Evolutionary conservation across 176 grass and related monocot species (phyloP), one percentile per base, ranked within the genome.

Genomic region (Rhynchospora tenuis): DNA sequence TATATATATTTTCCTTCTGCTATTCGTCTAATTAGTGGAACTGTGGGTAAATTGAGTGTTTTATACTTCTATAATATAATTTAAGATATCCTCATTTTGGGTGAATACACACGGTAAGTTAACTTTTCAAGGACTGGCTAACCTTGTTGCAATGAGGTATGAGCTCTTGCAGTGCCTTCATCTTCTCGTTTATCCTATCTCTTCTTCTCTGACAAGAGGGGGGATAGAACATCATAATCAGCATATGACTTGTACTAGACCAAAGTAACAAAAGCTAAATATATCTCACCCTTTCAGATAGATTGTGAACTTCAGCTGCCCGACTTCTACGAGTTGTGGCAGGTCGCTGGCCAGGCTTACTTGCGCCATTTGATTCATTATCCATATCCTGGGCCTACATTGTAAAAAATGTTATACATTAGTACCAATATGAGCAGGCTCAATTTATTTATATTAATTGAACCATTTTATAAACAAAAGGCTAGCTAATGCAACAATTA

Each of bases 111-210:
- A 43, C 9, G 57, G 52, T 13, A 27, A 52, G 29, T 19, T 69
- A n/a, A 71, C 29, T 33, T 56, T 54, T 82, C 31, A 23, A 52
- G 5, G 2, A 17, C 24, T 54, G 50, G 64, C 33, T 33, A 85
- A 98, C 92, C 88, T 98, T 98, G 90, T 98, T 98, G 61, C 95
- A 95, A 90, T 95, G 86, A 75, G 95, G 95, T 80, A 98, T 98
- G 84, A 98, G 92, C 61, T 95, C 92, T 54, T 98, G 92, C 81
- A 98, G 81, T 31, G 95, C 95, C 79, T 92, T 89, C 92, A 98
- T 98, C 82, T 98, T 98, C 83, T 98, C 88, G 72, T 98, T 98
- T 19, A 98, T 98, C 87, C 95, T 86, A 79, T 98, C 95, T 62
- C 95, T 92, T 91, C 95, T 93, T 90, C 85, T 93, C 95, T 98